phyloP scores from a whole-genome alignment of 1,139 yeast species.

The Candida labiduridarum region DNA sequence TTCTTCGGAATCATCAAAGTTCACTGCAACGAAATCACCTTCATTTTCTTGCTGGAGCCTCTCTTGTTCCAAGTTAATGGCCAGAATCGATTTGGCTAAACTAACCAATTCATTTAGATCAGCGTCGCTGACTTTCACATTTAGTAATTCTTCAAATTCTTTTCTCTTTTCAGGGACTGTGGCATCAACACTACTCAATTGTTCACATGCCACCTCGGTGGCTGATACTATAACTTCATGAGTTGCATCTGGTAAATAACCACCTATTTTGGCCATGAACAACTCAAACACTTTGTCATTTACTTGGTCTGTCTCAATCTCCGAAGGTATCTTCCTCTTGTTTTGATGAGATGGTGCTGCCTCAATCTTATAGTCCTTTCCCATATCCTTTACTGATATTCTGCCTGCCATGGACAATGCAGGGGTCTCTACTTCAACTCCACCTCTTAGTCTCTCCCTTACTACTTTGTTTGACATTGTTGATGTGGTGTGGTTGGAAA shows the following conservation, averaged over 20 bases:
- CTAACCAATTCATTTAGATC: conserved; percentile 56
- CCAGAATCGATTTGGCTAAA: conserved; percentile 59
- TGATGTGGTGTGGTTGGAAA: neutral
- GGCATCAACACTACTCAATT: conserved; percentile 51
- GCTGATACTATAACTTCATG: conserved; percentile 53
- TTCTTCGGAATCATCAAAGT: conserved; percentile 29
- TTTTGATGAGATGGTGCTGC: conserved; percentile 3
- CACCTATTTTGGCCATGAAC: conserved; percentile 31
- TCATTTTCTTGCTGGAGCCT: conserved; percentile 18
- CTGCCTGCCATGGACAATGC: conserved; percentile 76
- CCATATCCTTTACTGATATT: conserved; percentile 69
- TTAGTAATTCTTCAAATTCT: conserved; percentile 46
- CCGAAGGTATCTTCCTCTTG: neutral
- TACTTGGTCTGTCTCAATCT: conserved; percentile 21
- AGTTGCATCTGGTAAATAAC: conserved; percentile 36
- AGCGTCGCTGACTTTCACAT: conserved; percentile 41
- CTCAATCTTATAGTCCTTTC: conserved; percentile 33
- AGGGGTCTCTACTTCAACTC: conserved; percentile 50
- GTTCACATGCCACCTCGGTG: conserved; percentile 67
- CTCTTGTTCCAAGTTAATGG: conserved; percentile 21
- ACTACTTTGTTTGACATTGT: conserved; percentile 75
- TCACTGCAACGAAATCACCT: conserved; percentile 26
- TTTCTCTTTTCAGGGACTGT: conserved; percentile 33
- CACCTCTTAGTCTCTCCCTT: conserved; percentile 49
- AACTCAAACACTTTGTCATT: conserved; percentile 30